Base-by-base conservation (phyloP, 139 green algal genomes). In the Picochlorum sp. region DNA sequence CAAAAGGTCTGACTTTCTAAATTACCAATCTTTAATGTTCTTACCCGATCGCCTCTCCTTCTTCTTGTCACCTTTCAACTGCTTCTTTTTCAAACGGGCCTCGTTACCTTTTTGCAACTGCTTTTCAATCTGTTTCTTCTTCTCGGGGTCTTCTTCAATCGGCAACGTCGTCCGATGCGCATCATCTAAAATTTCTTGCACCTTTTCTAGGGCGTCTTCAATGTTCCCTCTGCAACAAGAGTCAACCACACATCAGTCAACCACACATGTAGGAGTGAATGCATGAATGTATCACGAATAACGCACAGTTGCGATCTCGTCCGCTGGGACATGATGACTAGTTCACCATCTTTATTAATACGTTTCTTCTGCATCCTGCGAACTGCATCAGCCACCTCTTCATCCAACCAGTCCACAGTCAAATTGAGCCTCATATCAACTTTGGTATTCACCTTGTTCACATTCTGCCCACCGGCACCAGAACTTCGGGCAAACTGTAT, bases 361-460 rank as follows among this genome's bases (percentile, higher is more conserved):
- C 88, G 69, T 45, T 95, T 96, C 71, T 89, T 92, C 71, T 97
- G 86, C 73, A 68, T 63, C n/a, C 61, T 63, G 20, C 76, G 63
- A 18, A 96, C 66, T 2, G 85, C 86, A 23, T 88, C 80, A 52
- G 80, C 81, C 8, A 92, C 75, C 49, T 90, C 83, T 1, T 89
- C 74, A 3, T 84, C 80, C 6, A 97, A 74, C 90, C 90, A 97
- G 6, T 72, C 69, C 16, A 69, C 70, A 8, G 72, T 65, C 7
- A 97, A 45, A 14, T 89, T 77, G 18, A 97, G 78, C 8, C 91
- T 79, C 87, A 97, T 96, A 68, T 97, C 91, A 45, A 96, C 91
- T 75, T 97, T 97, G 52, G 91, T 97, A 69, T 93, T 96, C 7
- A 96, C 81, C 70, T 95, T 96, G 83, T 95, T 96, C 13, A 95